Base-by-base conservation (phyloP, 192 early-diverging fungal species). In the Cetraspora pellucida region DNA sequence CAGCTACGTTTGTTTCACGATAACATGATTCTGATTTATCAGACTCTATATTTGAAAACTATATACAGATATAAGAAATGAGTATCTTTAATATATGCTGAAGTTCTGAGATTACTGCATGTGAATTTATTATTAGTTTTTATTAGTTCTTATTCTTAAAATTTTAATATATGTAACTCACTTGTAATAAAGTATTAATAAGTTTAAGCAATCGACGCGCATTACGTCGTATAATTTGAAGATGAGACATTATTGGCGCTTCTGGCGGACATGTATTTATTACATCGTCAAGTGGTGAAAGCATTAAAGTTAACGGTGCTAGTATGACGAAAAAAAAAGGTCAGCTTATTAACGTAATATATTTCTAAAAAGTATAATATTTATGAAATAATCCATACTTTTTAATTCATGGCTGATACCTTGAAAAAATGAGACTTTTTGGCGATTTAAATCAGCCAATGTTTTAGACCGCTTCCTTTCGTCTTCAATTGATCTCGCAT, bases 171-270 rank as follows among this genome's bases (percentile, higher is more conserved):
- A 63, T 30, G 21, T 37, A 37, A 7, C 37, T 37, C 17, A 75
- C 73, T 58, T 91, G 87, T 14, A 91, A 74, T 2, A 91, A 70
- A 0, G 78, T 82, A 74, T 89, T 91, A 31, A 91, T 85, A 8
- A 91, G 80, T 66, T 84, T 87, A 19, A 89, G 77, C 16, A 91
- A 78, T 45, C 89, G 80, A n/a, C 78, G 37, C 0, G 87, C 81
- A 45, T 91, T 91, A 43, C 86, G 77, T 9, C 80, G 78, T n/a
- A 87, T 81, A 54, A 90, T 79, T 30, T 85, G 73, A 37, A 87
- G 63, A 30, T 67, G 72, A 7, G 47, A 30, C 6, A 74, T 54
- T 23, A 79, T 69, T 0, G 81, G 74, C 2, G 82, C 31, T n/a
- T 75, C 52, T 28, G 74, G 63, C 3, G 81, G 60, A 61, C 78